These are phyloP conservation scores for Pleurotus sapidus DNA, from an alignment of 768 basidiomycete species.

Conservation along the genomic window DNA sequence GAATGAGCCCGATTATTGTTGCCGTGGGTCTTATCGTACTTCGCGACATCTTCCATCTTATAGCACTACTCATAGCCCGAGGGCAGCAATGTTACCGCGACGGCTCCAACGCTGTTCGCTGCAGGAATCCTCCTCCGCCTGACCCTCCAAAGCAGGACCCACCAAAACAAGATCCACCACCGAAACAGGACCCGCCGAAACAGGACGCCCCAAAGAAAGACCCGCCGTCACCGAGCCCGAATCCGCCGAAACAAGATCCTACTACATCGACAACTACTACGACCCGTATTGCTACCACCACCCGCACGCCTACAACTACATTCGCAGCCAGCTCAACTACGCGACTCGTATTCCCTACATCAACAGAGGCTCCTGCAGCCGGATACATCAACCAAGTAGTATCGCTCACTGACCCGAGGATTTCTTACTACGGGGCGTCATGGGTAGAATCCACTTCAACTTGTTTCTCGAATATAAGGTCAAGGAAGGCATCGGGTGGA, in stretches of 20 bases:
- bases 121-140: background rate
- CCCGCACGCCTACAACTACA: background rate
- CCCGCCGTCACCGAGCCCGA: too few relatives aligned
- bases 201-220: too few relatives aligned
- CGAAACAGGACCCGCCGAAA: background rate
- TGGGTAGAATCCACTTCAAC: background rate
- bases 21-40: background rate
- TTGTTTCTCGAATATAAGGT: background rate
- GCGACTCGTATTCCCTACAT: background rate
- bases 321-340: background rate
- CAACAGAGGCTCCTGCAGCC: background rate
- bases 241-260: background rate
- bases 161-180: background rate
- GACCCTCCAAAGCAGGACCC: slow-evolving; percentile 2
- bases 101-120: background rate
- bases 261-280: background rate
- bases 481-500: background rate
- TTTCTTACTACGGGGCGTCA: background rate
- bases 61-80: background rate
- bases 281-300: background rate
- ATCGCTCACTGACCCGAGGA: background rate
- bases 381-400: background rate
- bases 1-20: background rate
- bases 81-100: background rate
- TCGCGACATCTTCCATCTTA: background rate